A percentile compares a stretch with the other conserved stretches of the same genome.
Evolutionary conservation across 1,284 basidiomycete genomes (phyloP).

Genomic region (Wolfiporia cocos): DNA sequence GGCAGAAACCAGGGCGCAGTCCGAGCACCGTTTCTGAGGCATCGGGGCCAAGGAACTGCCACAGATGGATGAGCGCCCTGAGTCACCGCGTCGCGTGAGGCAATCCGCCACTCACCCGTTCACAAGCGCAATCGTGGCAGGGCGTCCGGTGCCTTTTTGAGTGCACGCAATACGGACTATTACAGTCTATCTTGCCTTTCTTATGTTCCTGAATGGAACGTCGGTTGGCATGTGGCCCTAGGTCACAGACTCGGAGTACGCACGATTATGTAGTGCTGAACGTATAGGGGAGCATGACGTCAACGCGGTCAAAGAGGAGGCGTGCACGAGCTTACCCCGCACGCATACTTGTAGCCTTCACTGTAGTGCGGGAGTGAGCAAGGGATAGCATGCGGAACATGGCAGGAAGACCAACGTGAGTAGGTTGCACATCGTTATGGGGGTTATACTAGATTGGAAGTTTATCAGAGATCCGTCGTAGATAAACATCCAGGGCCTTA

Average conservation of each 20-base stretch:
- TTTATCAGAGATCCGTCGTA: not conserved
- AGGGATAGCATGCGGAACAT: slow-evolving; percentile 8
- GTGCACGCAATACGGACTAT: slow-evolving; percentile 48
- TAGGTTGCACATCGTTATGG: slow-evolving; percentile 58
- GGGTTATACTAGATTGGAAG: not conserved
- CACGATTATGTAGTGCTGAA: slow-evolving; percentile 49
- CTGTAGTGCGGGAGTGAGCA: slow-evolving; percentile 33
- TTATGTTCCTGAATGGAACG: slow-evolving; percentile 42
- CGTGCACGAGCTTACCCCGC: slow-evolving; percentile 45
- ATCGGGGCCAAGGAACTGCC: slow-evolving; percentile 67
- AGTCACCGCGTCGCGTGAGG: slow-evolving; percentile 1
- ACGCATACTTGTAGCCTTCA: slow-evolving; percentile 70
- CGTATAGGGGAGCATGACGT: slow-evolving; percentile 14
- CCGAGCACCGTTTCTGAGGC: slow-evolving; percentile 50
- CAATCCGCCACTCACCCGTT: slow-evolving; percentile 29
- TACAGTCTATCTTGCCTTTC: slow-evolving; percentile 58
- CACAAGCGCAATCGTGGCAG: slow-evolving; percentile 54
- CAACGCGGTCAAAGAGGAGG: slow-evolving; percentile 13
- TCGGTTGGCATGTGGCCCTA: slow-evolving; percentile 12
- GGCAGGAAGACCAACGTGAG: slow-evolving; percentile 49
- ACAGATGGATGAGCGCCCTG: slow-evolving; percentile 1
- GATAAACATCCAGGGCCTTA: too few species aligned
- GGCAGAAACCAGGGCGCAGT: slow-evolving; percentile 51
- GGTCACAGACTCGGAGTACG: slow-evolving; percentile 17
- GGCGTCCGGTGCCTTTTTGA: slow-evolving; percentile 46